phyloP scores from a whole-genome alignment of 306 rosid species.

The Cicer judaicum region DNA sequence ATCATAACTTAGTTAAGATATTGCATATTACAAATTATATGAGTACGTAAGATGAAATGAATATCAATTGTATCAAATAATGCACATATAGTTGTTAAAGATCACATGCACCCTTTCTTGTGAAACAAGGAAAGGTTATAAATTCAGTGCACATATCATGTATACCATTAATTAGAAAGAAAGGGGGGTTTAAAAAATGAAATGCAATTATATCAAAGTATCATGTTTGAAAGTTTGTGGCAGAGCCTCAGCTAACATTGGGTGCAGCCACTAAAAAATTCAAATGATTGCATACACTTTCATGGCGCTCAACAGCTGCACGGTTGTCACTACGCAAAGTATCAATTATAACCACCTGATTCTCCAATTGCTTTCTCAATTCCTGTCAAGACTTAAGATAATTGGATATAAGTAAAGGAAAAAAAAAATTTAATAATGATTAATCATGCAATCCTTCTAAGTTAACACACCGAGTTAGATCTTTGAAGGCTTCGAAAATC shows the following conservation, averaged over 20 bases:
- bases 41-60: constrained; percentile 33
- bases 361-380: constrained; percentile 92
- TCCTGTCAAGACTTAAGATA: constrained; percentile 58
- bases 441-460: constrained; percentile 33
- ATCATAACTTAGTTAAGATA: constrained; percentile 23
- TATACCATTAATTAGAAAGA: background rate
- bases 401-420: constrained; percentile 18
- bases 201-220: background rate
- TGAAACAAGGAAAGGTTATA: constrained; percentile 12
- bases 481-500: constrained; percentile 96
- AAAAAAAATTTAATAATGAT: background rate
- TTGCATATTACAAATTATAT: background rate
- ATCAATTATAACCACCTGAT: constrained; percentile 72
- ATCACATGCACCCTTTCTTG: constrained; percentile 19
- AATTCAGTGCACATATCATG: constrained; percentile 17
- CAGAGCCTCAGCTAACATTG: background rate
- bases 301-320: constrained; percentile 63
- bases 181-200: background rate
- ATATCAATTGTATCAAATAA: constrained; percentile 29
- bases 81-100: constrained; percentile 27
- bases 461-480: constrained; percentile 70
- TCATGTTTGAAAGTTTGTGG: constrained; percentile 3
- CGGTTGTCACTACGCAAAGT: constrained; percentile 67
- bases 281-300: constrained; percentile 60
- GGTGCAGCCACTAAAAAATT: constrained; percentile 6